Conservation (phyloP, 345 rosid species). For the Nasturtium officinale region DNA sequence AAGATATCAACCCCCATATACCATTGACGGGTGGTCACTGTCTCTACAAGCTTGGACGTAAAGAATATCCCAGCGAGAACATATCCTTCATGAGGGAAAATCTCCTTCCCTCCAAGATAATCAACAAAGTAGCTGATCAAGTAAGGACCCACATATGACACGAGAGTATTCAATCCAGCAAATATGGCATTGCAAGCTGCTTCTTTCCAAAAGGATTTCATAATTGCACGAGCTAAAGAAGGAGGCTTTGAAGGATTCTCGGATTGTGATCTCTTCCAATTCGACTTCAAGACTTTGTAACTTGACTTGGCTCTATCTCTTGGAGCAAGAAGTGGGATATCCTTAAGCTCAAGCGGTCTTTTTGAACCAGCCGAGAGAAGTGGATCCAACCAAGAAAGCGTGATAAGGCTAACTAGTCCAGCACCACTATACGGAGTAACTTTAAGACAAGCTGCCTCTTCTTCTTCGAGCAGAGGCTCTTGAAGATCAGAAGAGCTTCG, state of each 20-base stretch:
- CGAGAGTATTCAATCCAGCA: conserved; percentile 85
- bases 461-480: conserved; percentile 88
- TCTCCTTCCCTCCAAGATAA: conserved; percentile 86
- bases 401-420: conserved; percentile 72
- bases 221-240: conserved; percentile 86
- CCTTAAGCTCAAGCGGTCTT: conserved; percentile 96
- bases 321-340: conserved; percentile 93
- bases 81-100: conserved; percentile 90
- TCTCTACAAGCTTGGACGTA: conserved; percentile 86
- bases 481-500: conserved; percentile 72
- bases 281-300: conserved; percentile 78
- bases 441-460: conserved; percentile 84
- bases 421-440: conserved; percentile 79
- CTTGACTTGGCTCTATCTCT: conserved; percentile 87
- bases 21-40: conserved; percentile 97
- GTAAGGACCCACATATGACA: conserved; percentile 97
- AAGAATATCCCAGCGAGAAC: conserved; percentile 94
- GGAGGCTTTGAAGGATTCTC: conserved; percentile 78
- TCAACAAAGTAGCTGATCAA: conserved; percentile 96
- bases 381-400: conserved; percentile 94
- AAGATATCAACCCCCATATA: conserved; percentile 98
- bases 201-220: conserved; percentile 95
- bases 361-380: conserved; percentile 91
- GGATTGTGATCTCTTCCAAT: conserved; percentile 83
- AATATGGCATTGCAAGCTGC: conserved; percentile 93